Evolutionary conservation across 75 land plant species (phyloP), one percentile per base, ranked within the genome.

Genomic region (Cryptomeria japonica): DNA sequence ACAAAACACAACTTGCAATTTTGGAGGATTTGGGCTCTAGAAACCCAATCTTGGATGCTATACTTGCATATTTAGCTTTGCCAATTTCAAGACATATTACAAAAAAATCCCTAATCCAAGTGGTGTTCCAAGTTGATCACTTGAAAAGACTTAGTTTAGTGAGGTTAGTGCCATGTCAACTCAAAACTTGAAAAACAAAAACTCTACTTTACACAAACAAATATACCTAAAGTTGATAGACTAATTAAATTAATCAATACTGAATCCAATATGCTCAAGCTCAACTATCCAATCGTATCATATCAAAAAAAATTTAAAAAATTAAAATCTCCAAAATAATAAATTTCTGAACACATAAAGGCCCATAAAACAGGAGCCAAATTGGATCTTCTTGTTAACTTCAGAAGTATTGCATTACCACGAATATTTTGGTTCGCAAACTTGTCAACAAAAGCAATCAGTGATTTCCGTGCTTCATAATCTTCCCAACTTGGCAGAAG

Each of bases 401-500:
- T 32, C 14, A 77, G 34, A 80, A 8, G 25, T 80, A 80, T 80
- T 25, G 8, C 44, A 42, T 41, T 80, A 80, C 84, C 84, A 25
- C 12, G 84, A 80, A 44, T 28, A 25, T 80, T 80, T 44, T 22
- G 31, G 14, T 80, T 84, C 55, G 19, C 86, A 55, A 84, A 34
- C 39, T 53, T 84, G 39, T 84, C 86, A 36, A 84, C 86, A 55
- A 16, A 84, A 15, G 39, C 36, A 34, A 84, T 84, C 39, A 84
- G 34, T 14, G 58, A 3, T 55, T 84, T 13, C 15, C 86, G 86
- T 84, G 64, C 64, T 84, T 84, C 61, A 55, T 84, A 84, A 55
- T 84, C 86, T 84, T 84, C 56, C 18, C 22, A 36, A 55, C 61
- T 55, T 31, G 86, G 86, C 15, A 28, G 37, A 84, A 84, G 86